Evolutionary conservation across 495 filamentous ascomycete genomes (phyloP).

Genomic region (Bombardia bombarda): DNA sequence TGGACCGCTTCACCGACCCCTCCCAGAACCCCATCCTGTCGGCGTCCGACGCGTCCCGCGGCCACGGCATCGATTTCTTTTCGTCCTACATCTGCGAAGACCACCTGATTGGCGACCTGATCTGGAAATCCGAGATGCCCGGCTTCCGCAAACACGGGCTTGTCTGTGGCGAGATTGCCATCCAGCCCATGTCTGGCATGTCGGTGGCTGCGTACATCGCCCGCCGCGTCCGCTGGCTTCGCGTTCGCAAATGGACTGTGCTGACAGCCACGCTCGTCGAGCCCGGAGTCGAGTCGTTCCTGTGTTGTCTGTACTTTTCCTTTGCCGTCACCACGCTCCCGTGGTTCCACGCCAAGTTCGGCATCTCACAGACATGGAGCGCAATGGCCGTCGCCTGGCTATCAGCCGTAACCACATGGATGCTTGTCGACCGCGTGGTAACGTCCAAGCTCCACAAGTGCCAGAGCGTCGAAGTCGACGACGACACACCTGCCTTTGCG

Average conservation of each 20-base stretch:
- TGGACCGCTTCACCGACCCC: slow-evolving; percentile 66
- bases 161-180: slow-evolving; percentile 74
- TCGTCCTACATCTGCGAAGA: slow-evolving; percentile 96
- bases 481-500: slow-evolving; percentile 66
- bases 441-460: slow-evolving; percentile 67
- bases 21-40: slow-evolving; percentile 35
- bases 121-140: slow-evolving; percentile 59
- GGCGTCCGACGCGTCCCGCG: slow-evolving; percentile 35
- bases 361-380: slow-evolving; percentile 58
- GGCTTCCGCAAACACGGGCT: slow-evolving; percentile 73
- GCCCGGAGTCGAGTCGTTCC: slow-evolving; percentile 81
- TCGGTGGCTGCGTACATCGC: slow-evolving; percentile 71
- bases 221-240: slow-evolving; percentile 81
- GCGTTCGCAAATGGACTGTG: slow-evolving; percentile 92
- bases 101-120: slow-evolving; percentile 85
- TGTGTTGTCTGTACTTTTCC: slow-evolving; percentile 72
- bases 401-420: slow-evolving; percentile 61
- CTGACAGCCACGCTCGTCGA: slow-evolving; percentile 85
- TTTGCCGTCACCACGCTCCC: slow-evolving; percentile 71
- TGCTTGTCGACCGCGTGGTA: slow-evolving; percentile 60
- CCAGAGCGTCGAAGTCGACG: slow-evolving; percentile 60
- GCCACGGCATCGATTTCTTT: slow-evolving; percentile 81
- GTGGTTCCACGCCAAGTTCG: slow-evolving; percentile 44
- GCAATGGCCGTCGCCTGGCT: slow-evolving; percentile 60
- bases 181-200: slow-evolving; percentile 84